Evolutionary conservation across 2,329 filamentous ascomycete species (phyloP), one percentile per base, ranked within the genome.

Genomic region (Trichophyton schoenleinii): DNA sequence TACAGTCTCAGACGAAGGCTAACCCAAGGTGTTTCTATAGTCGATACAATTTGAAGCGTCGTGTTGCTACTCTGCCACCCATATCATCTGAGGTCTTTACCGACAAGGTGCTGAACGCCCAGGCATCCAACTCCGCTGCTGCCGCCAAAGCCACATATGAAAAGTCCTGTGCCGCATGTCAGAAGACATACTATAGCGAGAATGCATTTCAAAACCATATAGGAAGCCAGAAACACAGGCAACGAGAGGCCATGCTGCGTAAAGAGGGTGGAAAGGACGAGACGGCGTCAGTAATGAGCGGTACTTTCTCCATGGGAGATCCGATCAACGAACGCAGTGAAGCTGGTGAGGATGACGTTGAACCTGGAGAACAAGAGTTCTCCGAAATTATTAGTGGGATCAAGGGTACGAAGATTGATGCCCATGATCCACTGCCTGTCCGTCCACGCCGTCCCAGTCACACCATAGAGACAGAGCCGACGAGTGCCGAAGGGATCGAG

Each of bases 131-230:
- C 15, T 88, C 83, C 48, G 90, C 90, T 38, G 89, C 92, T 65
- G 90, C 91, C 61, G 88, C 91, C 64, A 90, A 89, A 75, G 92
- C 91, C 3, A 85, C 89, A 13, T 97, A 91, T 70, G 90, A 96
- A 73, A 91, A 88, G 70, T 77, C 80, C 34, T 99, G 94, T 74
- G 79, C 84, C 2, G 81, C 86, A 20, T 99, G 94, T 78, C 83
- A 88, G 70, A 95, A 95, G 79, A 91, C 88, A 13, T 99, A 95
- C 75, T 97, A 87, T 79, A 97, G 91, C 76, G 89, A 96, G 71
- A 96, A 96, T 76, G 92, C 94, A 38, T 97, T 88, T 75, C 85
- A 87, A 71, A 99, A 97, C 75, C 94, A 99, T 71, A 74, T 97
- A 61, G 86, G 85, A 63, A 96, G 91, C 76, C 86, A 89, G 68